These are phyloP conservation scores for Aspergillus hancockii DNA, from an alignment of 495 filamentous ascomycete genomes.

Conservation along the genomic window DNA sequence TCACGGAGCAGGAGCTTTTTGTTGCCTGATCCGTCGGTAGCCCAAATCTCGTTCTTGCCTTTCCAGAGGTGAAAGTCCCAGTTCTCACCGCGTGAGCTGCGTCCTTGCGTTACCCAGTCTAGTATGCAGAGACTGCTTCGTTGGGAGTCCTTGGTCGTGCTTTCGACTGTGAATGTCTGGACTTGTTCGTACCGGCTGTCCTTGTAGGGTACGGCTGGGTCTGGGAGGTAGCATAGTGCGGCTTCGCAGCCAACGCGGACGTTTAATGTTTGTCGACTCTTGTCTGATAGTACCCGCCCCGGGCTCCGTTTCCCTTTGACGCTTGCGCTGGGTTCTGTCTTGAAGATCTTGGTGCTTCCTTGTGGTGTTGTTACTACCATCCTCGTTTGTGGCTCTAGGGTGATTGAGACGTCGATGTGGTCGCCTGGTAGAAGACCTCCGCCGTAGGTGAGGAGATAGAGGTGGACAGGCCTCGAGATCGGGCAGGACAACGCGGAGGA, in stretches of 20 bases:
- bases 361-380: conserved; percentile 83
- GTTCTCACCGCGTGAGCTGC: conserved; percentile 83
- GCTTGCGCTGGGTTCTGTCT: conserved; percentile 54
- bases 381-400: conserved; percentile 61
- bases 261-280: conserved; percentile 69
- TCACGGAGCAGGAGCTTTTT: conserved; percentile 76
- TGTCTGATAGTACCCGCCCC: conserved; percentile 33
- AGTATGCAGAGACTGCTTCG: conserved; percentile 70
- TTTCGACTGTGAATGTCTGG: conserved; percentile 71
- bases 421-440: conserved; percentile 90
- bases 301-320: conserved; percentile 33
- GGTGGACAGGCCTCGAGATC: conserved; percentile 50
- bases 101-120: conserved; percentile 90
- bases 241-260: conserved; percentile 62
- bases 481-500: conserved; percentile 29
- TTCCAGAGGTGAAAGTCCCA: conserved; percentile 80
- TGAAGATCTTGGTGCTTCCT: conserved; percentile 95
- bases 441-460: conserved; percentile 93
- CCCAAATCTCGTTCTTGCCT: conserved; percentile 86
- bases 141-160: conserved; percentile 43
- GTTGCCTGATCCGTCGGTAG: conserved; percentile 37
- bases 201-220: conserved; percentile 88
- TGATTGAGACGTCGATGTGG: conserved; percentile 69
- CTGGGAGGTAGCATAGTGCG: conserved; percentile 87
- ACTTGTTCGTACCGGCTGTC: conserved; percentile 77